Percentiles rank a stretch among this genome's conserved stretches.
phyloP scores from a whole-genome alignment of 768 basidiomycete genomes.

The Paxillus involutus region DNA sequence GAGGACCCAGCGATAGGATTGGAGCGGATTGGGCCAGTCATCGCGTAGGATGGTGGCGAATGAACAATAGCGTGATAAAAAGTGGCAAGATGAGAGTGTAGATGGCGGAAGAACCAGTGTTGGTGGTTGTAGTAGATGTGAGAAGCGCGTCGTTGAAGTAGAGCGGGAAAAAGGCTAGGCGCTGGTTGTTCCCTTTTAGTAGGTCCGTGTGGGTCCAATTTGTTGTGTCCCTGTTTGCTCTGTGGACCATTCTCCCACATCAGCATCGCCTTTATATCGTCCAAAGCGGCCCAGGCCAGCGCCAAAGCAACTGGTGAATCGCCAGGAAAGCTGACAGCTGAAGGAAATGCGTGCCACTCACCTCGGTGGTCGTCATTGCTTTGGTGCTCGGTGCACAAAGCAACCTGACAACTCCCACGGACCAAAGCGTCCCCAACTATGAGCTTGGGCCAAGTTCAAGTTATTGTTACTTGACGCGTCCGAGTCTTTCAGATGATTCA shows the following conservation, averaged over 20 bases:
- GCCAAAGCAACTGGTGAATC: background rate
- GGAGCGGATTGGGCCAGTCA: constrained; percentile 23
- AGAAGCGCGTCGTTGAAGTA: constrained; percentile 27
- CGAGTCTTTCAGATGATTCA: background rate
- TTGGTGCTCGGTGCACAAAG: constrained; percentile 3
- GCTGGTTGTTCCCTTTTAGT: constrained; percentile 29
- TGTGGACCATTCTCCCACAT: constrained; percentile 4
- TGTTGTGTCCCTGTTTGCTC: constrained; percentile 33
- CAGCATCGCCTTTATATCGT: constrained; percentile 9
- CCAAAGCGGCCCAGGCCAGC: constrained; percentile 6
- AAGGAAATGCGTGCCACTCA: constrained; percentile 12
- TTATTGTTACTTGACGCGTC: background rate
- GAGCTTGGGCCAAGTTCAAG: background rate
- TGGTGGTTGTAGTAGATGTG: constrained; percentile 14
- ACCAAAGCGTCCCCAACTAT: constrained; percentile 13
- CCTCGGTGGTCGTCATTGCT: constrained; percentile 12
- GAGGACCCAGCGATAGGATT: background rate
- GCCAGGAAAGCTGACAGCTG: background rate
- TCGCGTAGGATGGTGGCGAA: constrained; percentile 13
- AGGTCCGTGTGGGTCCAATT: constrained; percentile 35
- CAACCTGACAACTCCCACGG: constrained; percentile 5
- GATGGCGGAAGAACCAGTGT: constrained; percentile 14
- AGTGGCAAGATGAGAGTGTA: constrained; percentile 1
- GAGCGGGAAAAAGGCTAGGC: constrained; percentile 24
- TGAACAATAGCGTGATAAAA: constrained; percentile 5